These are phyloP conservation scores for Entomortierella chlamydospora DNA, from an alignment of 192 early-diverging fungal species.

Conservation along the genomic window DNA sequence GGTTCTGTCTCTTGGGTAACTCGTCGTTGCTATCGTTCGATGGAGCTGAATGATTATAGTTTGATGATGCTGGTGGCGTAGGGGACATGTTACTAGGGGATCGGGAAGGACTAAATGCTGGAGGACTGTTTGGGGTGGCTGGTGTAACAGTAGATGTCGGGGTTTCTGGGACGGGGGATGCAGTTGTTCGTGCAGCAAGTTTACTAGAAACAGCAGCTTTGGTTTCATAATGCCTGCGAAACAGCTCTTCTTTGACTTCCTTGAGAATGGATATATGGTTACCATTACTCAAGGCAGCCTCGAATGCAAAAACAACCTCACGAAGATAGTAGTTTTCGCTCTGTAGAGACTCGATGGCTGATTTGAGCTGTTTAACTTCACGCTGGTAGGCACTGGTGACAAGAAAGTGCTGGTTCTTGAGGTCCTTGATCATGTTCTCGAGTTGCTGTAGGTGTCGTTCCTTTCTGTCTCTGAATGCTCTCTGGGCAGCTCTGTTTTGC, in stretches of 20 bases:
- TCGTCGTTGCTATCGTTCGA: not conserved
- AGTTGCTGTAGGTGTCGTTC: slow-evolving; percentile 80
- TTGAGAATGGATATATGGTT: slow-evolving; percentile 34
- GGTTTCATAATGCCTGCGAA: slow-evolving; percentile 37
- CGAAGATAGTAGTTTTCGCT: slow-evolving; percentile 61
- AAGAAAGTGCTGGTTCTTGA: slow-evolving; percentile 69
- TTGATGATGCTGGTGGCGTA: not conserved
- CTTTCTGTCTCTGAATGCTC: slow-evolving; percentile 90
- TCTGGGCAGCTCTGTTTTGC: slow-evolving; percentile 90
- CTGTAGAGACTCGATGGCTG: slow-evolving; percentile 43
- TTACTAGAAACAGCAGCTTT: not conserved
- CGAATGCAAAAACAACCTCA: slow-evolving; percentile 58
- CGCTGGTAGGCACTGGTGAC: slow-evolving; percentile 42
- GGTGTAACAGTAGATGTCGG: slow-evolving; percentile 7
- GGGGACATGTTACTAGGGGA: slow-evolving; percentile 5
- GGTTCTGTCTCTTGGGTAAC: not conserved
- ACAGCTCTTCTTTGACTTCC: slow-evolving; percentile 45
- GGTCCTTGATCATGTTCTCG: slow-evolving; percentile 77
- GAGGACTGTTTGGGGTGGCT: not conserved
- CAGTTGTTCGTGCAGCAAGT: not conserved
- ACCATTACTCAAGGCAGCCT: slow-evolving; percentile 51
- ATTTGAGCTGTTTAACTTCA: slow-evolving; percentile 47
- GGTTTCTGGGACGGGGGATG: not conserved
- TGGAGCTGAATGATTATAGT: not conserved
- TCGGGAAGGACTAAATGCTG: not conserved